phyloP scores from a whole-genome alignment of 306 rosid genomes.

The Medicago truncatula region MtrunA17r5.0-ANR NC_053042.1:41168501-41169000 shows the following conservation, averaged over 20 bases:
- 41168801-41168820: slow-evolving; percentile 93
- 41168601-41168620: no score
- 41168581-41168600: no score
- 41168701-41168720: neutral
- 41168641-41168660: no score
- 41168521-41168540: no score
- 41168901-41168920: neutral
- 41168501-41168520: no score
- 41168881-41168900: neutral
- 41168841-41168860: slow-evolving; percentile 75
- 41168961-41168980: slow-evolving; percentile 95
- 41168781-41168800: slow-evolving; percentile 88
- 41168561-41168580: no score
- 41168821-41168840: slow-evolving; percentile 98
- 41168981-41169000: slow-evolving; percentile 96
- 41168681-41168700: neutral
- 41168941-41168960: slow-evolving; percentile 38
- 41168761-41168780: slow-evolving; percentile 95
- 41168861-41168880: slow-evolving; percentile 12
- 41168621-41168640: no score
- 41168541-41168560: no score
- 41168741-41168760: slow-evolving; percentile 50
- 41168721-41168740: neutral
- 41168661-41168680: no score
- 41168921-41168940: neutral